These are phyloP conservation scores for Penicillium sp. DNA, from an alignment of 2,329 filamentous ascomycete species.

Conservation along the genomic window DNA sequence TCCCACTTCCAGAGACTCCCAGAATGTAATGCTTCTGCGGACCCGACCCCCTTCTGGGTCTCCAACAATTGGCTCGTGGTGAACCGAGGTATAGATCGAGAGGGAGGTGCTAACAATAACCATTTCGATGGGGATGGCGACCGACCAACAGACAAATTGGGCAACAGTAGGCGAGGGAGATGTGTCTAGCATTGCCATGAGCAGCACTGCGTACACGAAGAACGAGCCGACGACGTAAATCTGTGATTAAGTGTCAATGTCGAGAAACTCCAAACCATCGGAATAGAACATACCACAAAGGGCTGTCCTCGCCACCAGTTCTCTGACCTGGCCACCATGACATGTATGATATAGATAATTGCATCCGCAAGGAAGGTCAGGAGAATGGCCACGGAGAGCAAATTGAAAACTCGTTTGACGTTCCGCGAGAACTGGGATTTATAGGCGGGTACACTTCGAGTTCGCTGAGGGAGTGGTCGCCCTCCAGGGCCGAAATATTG, in stretches of 20 bases:
- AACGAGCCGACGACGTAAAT: constrained; percentile 82
- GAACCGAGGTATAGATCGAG: constrained; percentile 65
- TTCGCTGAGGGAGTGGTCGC: constrained; percentile 75
- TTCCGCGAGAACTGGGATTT: constrained; percentile 61
- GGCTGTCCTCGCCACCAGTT: constrained; percentile 82
- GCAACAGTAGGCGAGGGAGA: constrained; percentile 75
- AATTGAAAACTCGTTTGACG: constrained; percentile 72
- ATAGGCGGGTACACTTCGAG: constrained; percentile 50
- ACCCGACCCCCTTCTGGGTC: constrained; percentile 47
- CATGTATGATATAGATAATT: constrained; percentile 70
- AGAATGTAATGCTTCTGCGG: constrained; percentile 41
- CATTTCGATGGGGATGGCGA: constrained; percentile 71
- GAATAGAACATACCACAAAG: constrained; percentile 61
- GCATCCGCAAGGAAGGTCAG: constrained; percentile 75
- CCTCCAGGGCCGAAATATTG: constrained; percentile 75
- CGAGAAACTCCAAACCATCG: background rate
- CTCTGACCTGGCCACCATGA: constrained; percentile 63
- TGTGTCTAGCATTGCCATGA: constrained; percentile 83
- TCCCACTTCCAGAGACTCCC: constrained; percentile 45
- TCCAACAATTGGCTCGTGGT: constrained; percentile 61
- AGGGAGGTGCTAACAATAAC: constrained; percentile 69
- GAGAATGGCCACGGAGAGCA: constrained; percentile 68
- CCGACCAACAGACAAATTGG: constrained; percentile 76
- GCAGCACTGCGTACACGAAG: constrained; percentile 82
- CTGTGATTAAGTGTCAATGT: constrained; percentile 48